Evolutionary conservation across 1,284 basidiomycete species (phyloP).

Genomic region (Kwoniella shivajii): DNA sequence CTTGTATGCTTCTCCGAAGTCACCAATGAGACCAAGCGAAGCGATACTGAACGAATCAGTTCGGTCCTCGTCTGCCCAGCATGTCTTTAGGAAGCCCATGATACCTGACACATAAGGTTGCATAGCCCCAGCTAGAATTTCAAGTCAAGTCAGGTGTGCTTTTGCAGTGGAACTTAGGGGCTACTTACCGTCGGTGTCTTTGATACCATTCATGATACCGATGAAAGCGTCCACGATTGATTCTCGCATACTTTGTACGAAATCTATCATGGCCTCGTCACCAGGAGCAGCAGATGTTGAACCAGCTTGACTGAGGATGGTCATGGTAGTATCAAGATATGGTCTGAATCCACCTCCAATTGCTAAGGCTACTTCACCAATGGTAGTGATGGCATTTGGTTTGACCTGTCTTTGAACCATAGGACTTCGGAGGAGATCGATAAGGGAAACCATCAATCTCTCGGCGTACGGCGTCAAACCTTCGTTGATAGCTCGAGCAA

Average conservation of each 20-base stretch:
- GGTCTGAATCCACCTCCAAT: conserved; percentile 85
- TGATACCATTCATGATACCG: conserved; percentile 62
- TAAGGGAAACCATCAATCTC: conserved; percentile 85
- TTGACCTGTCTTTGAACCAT: conserved; percentile 93
- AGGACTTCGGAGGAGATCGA: conserved; percentile 90
- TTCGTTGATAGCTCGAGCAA: conserved; percentile 88
- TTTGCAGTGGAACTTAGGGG: background rate
- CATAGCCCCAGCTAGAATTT: conserved; percentile 53
- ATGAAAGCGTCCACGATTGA: conserved; percentile 97
- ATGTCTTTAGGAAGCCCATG: conserved; percentile 78
- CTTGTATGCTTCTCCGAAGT: conserved; percentile 81
- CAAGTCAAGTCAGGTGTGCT: background rate
- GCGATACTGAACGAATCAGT: conserved; percentile 77
- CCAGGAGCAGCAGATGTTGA: conserved; percentile 77
- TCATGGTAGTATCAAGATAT: conserved; percentile 87
- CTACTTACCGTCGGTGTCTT: conserved; percentile 7
- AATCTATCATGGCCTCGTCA: conserved; percentile 62
- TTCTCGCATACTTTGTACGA: conserved; percentile 86
- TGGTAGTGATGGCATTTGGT: conserved; percentile 91
- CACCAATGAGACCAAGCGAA: conserved; percentile 83
- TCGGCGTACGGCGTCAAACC: conserved; percentile 78
- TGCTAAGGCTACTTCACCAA: conserved; percentile 95
- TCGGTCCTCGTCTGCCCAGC: conserved; percentile 74
- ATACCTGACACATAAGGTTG: conserved; percentile 75
- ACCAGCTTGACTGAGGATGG: conserved; percentile 87